Evolutionary conservation across 2,329 filamentous ascomycete genomes (phyloP), one percentile per base, ranked within the genome.

Genomic region (Hypoxylon sp.): DNA sequence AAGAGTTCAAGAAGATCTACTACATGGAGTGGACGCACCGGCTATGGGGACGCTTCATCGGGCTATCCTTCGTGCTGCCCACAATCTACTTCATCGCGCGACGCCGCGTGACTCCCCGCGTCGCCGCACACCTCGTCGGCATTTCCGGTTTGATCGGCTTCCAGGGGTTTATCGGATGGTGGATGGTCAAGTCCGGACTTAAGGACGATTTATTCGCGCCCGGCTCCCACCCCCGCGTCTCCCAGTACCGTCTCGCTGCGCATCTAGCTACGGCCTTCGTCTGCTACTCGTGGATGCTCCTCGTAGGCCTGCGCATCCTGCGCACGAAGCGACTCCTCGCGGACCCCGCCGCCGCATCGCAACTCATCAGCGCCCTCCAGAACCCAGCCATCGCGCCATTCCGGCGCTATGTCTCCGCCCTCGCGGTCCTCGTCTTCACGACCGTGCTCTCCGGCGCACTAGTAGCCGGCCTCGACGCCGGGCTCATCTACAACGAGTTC

Each of bases 11-110:
- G 82, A 92, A 96, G 79, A 99, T 99, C 73, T 99, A 98, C 87
- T 99, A 92, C 81, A 98, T 98, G 96, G 96, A 99, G 85, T 99
- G 96, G 96, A 90, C 91, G 47, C 96, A 99, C 81, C 90, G 96
- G 31, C 86, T 98, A 61, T 98, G 96, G 94, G 96, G 96, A 50
- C 91, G 96, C 71, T 86, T 97, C 74, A 93, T 99, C 64, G 96
- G 96, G 66, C 81, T 98, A 70, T 92, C 93, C 55, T 98, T 98
- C 80, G 90, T 97, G 52, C 78, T 98, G 1, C 96, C 96, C 1
- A 93, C 95, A 6, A 81, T 91, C 62, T 98, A 97, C 85, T 97
- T 98, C 78, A 88, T 98, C 77, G 90, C 91, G 19, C 90, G 92
- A 47, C 89, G 92, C 72, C 89, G 89, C 69, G 94, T 98, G 50